Evolutionary conservation across 164 flowering plant genomes (phyloP).

Genomic region (Buxus sempervirens): DNA sequence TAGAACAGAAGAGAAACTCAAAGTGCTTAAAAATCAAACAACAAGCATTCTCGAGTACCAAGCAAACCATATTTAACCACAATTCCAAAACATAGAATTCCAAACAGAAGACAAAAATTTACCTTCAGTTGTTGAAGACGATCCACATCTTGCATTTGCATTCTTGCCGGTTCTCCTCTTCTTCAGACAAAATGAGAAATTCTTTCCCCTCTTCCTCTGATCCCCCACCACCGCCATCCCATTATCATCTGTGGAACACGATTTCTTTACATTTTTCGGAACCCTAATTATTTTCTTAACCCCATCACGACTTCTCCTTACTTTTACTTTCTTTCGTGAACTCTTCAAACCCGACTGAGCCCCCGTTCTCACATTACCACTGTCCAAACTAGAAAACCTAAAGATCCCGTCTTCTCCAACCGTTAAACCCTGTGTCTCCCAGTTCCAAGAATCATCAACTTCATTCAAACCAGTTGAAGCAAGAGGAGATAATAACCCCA

Average conservation of each 20-base stretch:
- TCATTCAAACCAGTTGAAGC: neutral
- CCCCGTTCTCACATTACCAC: conserved; percentile 6
- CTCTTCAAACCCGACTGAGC: conserved; percentile 16
- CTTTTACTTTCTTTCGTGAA: conserved; percentile 21
- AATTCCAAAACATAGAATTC: neutral
- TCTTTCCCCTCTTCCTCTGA: conserved; percentile 23
- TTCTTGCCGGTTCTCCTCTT: conserved; percentile 45
- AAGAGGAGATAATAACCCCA: neutral
- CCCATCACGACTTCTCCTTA: conserved; percentile 11
- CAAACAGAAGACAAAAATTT: conserved; percentile 4
- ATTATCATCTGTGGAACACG: neutral
- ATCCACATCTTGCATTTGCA: conserved; percentile 28
- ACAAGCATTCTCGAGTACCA: neutral
- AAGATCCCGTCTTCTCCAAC: conserved; percentile 36
- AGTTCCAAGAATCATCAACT: neutral
- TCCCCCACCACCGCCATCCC: conserved; percentile 11
- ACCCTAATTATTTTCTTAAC: conserved; percentile 12
- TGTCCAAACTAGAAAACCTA: conserved; percentile 55
- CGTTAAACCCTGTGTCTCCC: conserved; percentile 6
- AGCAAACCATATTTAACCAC: neutral
- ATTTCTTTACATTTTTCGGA: conserved; percentile 11
- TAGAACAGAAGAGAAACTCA: too few species aligned
- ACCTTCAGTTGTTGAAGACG: conserved; percentile 38
- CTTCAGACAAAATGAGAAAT: conserved; percentile 44
- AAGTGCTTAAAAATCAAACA: neutral